A percentile compares a stretch with the other conserved stretches of the same genome.
Conservation (phyloP, 1,284 basidiomycete species). For the Ceratobasidium sp. region DNA sequence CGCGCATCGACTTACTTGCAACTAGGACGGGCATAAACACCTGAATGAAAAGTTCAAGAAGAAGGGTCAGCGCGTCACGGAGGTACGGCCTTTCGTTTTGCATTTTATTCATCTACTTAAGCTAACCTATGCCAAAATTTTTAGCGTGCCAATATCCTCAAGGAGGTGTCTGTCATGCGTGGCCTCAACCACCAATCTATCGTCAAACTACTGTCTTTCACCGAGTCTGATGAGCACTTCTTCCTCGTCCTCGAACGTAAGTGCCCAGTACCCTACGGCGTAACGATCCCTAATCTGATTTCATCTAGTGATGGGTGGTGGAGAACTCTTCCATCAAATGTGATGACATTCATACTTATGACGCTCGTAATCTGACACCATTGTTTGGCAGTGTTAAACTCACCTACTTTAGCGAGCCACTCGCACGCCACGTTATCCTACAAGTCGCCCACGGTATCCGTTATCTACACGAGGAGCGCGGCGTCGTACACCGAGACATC, state of each 20-base stretch:
- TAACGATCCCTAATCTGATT: conserved; percentile 23
- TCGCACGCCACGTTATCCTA: conserved; percentile 93
- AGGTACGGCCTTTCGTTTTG: conserved; percentile 62
- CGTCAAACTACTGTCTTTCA: conserved; percentile 87
- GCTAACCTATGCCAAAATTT: conserved; percentile 42
- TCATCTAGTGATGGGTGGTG: conserved; percentile 86
- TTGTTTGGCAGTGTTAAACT: conserved; percentile 73
- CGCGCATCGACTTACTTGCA: conserved; percentile 41
- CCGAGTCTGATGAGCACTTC: conserved; percentile 90
- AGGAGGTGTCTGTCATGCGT: conserved; percentile 99
- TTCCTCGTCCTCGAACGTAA: conserved; percentile 91
- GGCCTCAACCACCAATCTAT: conserved; percentile 89
- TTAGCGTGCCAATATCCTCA: conserved; percentile 97
- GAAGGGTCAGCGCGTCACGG: conserved; percentile 89
- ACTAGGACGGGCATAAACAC: conserved; percentile 89
- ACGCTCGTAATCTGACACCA: conserved; percentile 22
- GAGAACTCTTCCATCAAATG: conserved; percentile 99
- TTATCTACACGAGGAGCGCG: conserved; percentile 96
- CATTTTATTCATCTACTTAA: conserved; percentile 40
- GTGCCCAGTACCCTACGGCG: conserved; percentile 46
- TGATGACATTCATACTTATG: conserved; percentile 36
- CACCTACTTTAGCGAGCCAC: conserved; percentile 97
- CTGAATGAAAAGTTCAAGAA: conserved; percentile 93
- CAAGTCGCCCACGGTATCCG: conserved; percentile 96
- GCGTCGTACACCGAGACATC: conserved; percentile 97